Evolutionary conservation across 441 rosid species (phyloP).

Genomic region (Eruca vesicaria): DNA sequence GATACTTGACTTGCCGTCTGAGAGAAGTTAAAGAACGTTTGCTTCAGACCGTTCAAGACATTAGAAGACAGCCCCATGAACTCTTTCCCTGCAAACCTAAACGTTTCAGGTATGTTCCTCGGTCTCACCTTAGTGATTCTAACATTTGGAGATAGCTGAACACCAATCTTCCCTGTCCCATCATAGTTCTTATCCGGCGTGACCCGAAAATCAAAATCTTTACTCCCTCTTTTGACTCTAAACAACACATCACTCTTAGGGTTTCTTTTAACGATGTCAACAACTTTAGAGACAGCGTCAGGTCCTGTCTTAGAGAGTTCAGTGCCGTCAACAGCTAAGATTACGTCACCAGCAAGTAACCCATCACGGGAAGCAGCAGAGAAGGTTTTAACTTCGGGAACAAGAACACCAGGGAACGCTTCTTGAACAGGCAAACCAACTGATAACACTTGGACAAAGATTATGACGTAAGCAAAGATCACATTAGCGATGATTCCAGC

Average conservation of each 20-base stretch:
- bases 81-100: slow-evolving; percentile 61
- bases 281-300: slow-evolving; percentile 60
- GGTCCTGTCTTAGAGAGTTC: slow-evolving; percentile 57
- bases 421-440: slow-evolving; percentile 92
- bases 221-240: slow-evolving; percentile 53
- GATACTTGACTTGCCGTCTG: slow-evolving; percentile 83
- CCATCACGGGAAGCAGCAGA: slow-evolving; percentile 94
- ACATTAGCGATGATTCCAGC: slow-evolving; percentile 90
- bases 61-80: slow-evolving; percentile 68
- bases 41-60: slow-evolving; percentile 75
- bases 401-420: slow-evolving; percentile 80
- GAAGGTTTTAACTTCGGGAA: slow-evolving; percentile 73
- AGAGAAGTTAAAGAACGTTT: slow-evolving; percentile 80
- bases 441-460: slow-evolving; percentile 69
- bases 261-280: slow-evolving; percentile 56
- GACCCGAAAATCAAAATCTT: slow-evolving; percentile 54
- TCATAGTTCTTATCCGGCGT: slow-evolving; percentile 77
- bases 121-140: slow-evolving; percentile 62
- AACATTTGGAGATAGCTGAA: slow-evolving; percentile 74
- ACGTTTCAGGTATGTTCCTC: slow-evolving; percentile 50
- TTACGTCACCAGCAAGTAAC: slow-evolving; percentile 75
- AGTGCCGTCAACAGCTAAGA: slow-evolving; percentile 57
- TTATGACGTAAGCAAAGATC: slow-evolving; percentile 68
- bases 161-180: slow-evolving; percentile 76
- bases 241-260: slow-evolving; percentile 67